Base-by-base conservation (phyloP, 2,329 filamentous ascomycete genomes). In the Neofusicoccum umdonicola region DNA sequence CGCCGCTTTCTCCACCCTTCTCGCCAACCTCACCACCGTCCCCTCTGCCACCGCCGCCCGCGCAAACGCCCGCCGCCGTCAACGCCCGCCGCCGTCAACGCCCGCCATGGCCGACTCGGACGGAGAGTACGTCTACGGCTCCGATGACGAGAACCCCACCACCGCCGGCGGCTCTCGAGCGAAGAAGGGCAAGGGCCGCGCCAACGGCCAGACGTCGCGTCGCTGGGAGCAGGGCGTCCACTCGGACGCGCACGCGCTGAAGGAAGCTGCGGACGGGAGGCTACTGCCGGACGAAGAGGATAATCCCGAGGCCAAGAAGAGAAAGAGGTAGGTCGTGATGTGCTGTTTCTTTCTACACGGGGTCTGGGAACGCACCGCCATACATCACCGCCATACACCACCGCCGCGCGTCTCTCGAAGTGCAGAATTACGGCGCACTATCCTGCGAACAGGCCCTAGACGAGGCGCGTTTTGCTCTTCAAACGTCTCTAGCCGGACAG, bases 301-400 rank as follows among this genome's bases (percentile, higher is more conserved):
- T 22, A 78, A 90, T 35, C 84, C 93, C 56, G 92, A 96, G 77
- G 91, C 92, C 22, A 88, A 91, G 75, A 96, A 96, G 82, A 87
- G 93, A 66, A 88, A 88, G 74, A 83, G 87, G 85, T 87, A 76
- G 73, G 77, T 63, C 9, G 15, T n/a, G 15, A 31, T 27, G 22
- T 7, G 22, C 19, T 45, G 22, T 19, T 47, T 34, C 15, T 7
- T 44, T 15, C 37, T 42, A 35, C 11, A 27, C 27, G 17, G 8
- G 39, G 39, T 5, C 9, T 39, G 11, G 31, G 5, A 17, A 51
- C 45, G 22, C 13, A 6, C 15, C 22, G 12, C 27, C 27, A 7
- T 5, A 7, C 27, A 31, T 17, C 13, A 6, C 15, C 22, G 12
- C 27, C 27, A 7, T 5, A 7, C 27, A 31, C 6, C 9, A 39